Evolutionary conservation across 2,329 filamentous ascomycete species (phyloP).

Genomic region (Trichoderma simmonsii): DNA sequence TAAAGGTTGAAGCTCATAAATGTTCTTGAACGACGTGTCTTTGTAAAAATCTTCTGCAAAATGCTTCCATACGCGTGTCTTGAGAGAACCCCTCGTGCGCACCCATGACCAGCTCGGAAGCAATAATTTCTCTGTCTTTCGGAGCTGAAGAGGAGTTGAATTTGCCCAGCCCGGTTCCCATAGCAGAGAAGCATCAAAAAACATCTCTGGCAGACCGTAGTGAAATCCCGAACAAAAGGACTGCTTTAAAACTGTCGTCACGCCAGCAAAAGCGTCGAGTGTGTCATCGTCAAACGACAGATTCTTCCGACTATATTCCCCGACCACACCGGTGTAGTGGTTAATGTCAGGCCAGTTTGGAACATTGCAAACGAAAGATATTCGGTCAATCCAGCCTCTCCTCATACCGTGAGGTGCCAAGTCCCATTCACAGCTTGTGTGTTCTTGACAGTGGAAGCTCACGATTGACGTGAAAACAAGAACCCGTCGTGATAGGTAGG

Average conservation of each 20-base stretch:
- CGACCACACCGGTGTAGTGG: fast-evolving
- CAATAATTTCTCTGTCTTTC: neutral
- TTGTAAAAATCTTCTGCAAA: neutral
- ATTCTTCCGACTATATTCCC: fast-evolving
- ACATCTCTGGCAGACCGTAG: neutral
- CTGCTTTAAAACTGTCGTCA: neutral
- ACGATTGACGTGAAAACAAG: neutral
- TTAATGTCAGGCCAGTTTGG: neutral
- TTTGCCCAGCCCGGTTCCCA: neutral
- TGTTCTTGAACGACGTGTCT: neutral
- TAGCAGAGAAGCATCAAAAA: neutral
- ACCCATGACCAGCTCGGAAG: neutral
- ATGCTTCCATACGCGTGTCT: fast-evolving
- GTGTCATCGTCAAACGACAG: neutral
- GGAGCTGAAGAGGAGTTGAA: neutral
- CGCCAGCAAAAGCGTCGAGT: neutral
- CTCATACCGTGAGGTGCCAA: neutral
- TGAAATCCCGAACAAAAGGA: neutral
- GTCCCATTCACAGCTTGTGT: neutral
- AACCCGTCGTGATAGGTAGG: neutral
- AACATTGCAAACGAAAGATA: neutral
- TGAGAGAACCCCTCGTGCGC: neutral
- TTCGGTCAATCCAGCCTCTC: neutral
- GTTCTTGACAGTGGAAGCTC: neutral
- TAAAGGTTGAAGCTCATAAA: fast-evolving